Conservation (phyloP, 192 early-diverging fungal genomes). For the Mycoemilia scoparia region DNA sequence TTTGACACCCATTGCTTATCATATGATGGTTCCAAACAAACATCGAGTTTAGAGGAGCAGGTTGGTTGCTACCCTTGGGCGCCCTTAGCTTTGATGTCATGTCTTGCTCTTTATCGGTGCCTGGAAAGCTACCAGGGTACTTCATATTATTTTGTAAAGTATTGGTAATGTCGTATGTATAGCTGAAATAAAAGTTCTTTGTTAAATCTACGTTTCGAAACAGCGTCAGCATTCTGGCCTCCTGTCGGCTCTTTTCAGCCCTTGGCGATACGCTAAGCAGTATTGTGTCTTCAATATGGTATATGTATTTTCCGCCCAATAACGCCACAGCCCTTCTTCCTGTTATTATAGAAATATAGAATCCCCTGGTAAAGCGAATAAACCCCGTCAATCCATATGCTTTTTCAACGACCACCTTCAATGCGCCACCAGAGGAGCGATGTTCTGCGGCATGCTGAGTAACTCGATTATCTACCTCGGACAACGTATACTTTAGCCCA, state of each 20-base stretch:
- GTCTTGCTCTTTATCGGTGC: too few relatives aligned
- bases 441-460: too few relatives aligned
- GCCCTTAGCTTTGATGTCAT: not conserved
- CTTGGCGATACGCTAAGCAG: conserved; percentile 54
- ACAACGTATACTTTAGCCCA: too few relatives aligned
- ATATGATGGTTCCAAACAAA: conserved; percentile 89
- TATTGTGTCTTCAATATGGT: conserved; percentile 83
- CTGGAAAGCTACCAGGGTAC: conserved; percentile 1
- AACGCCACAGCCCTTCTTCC: conserved; percentile 69
- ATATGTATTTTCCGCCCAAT: conserved; percentile 87
- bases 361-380: conserved; percentile 78
- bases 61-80: not conserved
- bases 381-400: conserved; percentile 76
- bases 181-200: conserved; percentile 95
- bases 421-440: conserved; percentile 63
- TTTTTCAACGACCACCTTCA: conserved; percentile 37
- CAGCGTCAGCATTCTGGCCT: conserved; percentile 57
- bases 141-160: conserved; percentile 65
- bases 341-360: conserved; percentile 78
- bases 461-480: too few relatives aligned
- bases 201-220: conserved; percentile 83
- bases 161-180: conserved; percentile 89
- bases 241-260: conserved; percentile 53
- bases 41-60: conserved; percentile 50
- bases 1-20: conserved; percentile 28